phyloP scores from a whole-genome alignment of 2,329 filamentous ascomycete genomes.

The Penicillium sp. region DNA sequence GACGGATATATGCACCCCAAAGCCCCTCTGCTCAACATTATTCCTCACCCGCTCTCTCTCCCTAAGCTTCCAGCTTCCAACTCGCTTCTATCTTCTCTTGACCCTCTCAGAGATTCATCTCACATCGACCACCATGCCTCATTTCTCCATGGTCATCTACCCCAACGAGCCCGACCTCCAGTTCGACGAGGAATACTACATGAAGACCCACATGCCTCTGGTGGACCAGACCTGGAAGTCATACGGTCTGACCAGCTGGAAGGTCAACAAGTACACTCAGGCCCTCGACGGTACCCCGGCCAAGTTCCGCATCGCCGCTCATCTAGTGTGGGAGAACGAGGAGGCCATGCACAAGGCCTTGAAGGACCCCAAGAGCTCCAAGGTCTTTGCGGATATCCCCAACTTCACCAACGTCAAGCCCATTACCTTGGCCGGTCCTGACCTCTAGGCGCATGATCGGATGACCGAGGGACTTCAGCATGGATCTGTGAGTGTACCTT shows the following conservation, averaged over 20 bases:
- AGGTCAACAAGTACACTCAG: conserved; percentile 18
- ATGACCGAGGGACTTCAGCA: no score
- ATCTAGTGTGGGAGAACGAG: conserved; percentile 20
- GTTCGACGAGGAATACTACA: conserved; percentile 26
- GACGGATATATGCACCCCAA: no score
- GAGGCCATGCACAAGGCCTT: conserved; percentile 14
- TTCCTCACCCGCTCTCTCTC: background rate
- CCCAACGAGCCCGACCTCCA: conserved; percentile 19
- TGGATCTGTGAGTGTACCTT: no score
- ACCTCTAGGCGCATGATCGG: conserved; percentile 8
- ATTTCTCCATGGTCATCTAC: no score
- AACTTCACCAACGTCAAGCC: conserved; percentile 26
- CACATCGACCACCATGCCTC: conserved; percentile 15
- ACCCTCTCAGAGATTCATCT: no score
- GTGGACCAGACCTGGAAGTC: conserved; percentile 18
- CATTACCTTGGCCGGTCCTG: conserved; percentile 17
- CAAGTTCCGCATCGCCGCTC: conserved; percentile 17
- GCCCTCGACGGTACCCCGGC: conserved; percentile 16
- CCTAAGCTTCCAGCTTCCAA: no score
- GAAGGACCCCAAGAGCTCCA: conserved; percentile 4
- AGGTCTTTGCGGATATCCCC: conserved; percentile 21
- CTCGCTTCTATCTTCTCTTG: no score
- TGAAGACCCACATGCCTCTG: conserved; percentile 25
- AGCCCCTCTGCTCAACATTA: no score
- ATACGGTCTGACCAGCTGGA: conserved; percentile 17